Conservation (phyloP, 768 basidiomycete genomes). For the Stropharia rugosoannulata region DNA sequence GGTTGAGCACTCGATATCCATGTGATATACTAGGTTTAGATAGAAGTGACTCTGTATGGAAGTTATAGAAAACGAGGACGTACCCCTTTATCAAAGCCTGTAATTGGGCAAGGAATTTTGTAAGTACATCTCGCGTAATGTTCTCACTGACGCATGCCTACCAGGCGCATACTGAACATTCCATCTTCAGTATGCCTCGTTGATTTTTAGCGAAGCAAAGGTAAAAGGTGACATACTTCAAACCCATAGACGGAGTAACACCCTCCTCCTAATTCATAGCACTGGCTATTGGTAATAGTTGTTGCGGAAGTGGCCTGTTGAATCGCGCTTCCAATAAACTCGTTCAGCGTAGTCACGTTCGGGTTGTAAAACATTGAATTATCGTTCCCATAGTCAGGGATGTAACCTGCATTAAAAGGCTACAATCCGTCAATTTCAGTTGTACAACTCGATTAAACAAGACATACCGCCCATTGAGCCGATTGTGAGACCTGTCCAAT, state of each 20-base stretch:
- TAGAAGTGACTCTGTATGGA: not conserved
- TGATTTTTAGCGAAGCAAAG: not conserved
- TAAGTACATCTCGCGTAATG: not conserved
- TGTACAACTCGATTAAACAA: too few species aligned
- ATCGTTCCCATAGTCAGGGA: conserved; percentile 59
- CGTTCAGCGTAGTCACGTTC: conserved; percentile 54
- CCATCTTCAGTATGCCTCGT: not conserved
- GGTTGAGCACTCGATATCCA: conserved; percentile 73
- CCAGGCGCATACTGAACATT: conserved; percentile 39
- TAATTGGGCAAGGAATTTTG: not conserved
- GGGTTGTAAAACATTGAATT: conserved; percentile 61
- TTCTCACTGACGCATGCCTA: conserved; percentile 5
- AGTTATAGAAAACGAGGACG: conserved; percentile 18
- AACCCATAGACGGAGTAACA: conserved; percentile 82
- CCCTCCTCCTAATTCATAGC: conserved; percentile 59
- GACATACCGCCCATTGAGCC: conserved; percentile 76
- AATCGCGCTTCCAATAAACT: conserved; percentile 63
- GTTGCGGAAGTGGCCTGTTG: conserved; percentile 84
- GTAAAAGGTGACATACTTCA: conserved; percentile 41
- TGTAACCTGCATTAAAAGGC: conserved; percentile 78
- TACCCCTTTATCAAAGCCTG: conserved; percentile 67
- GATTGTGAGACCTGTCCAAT: conserved; percentile 75
- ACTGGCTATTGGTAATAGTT: conserved; percentile 61
- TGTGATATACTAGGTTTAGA: conserved; percentile 64
- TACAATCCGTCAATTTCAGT: conserved; percentile 20